Evolutionary conservation across 495 filamentous ascomycete genomes (phyloP).

Genomic region (Daldinia vernicosa): DNA sequence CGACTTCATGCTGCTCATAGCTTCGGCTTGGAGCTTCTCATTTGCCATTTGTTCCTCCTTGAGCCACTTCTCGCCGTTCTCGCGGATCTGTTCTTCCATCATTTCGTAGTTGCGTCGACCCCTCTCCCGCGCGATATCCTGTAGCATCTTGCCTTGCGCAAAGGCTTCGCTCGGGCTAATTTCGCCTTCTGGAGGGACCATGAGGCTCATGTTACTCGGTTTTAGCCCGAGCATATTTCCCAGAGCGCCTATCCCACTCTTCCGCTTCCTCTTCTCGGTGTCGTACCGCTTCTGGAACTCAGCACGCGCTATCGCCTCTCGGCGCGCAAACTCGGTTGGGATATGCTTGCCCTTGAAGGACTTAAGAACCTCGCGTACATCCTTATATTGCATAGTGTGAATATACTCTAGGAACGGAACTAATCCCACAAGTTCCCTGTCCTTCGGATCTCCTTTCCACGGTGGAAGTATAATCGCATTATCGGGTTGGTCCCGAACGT

Average conservation of each 20-base stretch:
- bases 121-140: conserved; percentile 89
- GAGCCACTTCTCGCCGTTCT: conserved; percentile 93
- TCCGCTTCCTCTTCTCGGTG: conserved; percentile 70
- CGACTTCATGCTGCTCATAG: conserved; percentile 80
- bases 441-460: conserved; percentile 77
- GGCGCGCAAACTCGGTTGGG: conserved; percentile 83
- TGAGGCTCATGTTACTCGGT: conserved; percentile 62
- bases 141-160: conserved; percentile 91
- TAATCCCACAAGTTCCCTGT: conserved; percentile 83
- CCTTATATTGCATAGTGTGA: conserved; percentile 87
- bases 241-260: conserved; percentile 68
- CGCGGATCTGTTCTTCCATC: conserved; percentile 86
- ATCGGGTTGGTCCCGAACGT: conserved; percentile 85
- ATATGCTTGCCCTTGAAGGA: conserved; percentile 89
- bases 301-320: conserved; percentile 84
- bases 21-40: conserved; percentile 86
- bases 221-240: conserved; percentile 79
- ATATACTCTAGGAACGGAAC: conserved; percentile 98
- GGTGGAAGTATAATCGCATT: too few relatives aligned
- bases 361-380: conserved; percentile 84
- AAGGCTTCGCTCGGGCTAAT: conserved; percentile 74
- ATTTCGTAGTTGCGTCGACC: conserved; percentile 89
- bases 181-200: conserved; percentile 70
- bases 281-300: conserved; percentile 80
- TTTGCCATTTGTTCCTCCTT: conserved; percentile 86